Evolutionary conservation across 257 asterid genomes (phyloP), one percentile per base, ranked within the genome.

Genomic region (Penstemon eatonii): DNA sequence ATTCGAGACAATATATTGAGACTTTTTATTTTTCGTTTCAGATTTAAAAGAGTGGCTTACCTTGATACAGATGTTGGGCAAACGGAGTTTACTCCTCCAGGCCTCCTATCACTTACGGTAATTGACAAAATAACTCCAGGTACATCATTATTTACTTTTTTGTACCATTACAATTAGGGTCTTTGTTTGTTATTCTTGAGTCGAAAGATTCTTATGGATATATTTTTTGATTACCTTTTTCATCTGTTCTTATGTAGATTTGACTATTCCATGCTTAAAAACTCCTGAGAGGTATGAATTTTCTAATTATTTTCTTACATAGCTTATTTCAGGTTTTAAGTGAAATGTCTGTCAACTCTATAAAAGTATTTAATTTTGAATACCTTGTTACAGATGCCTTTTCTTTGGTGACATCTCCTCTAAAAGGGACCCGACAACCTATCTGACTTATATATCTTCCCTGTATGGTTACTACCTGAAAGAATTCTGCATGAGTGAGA

Each of bases 31-130:
- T 39, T 50, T 66, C 12, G 18, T 70, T 69, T 74, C 87, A 94
- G 99, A 84, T 90, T 86, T 79, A 83, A 80, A 72, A 89, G 74
- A 50, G 97, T 91, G 71, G 96, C 96, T 79, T 94, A 84, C 77
- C 88, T 94, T 74, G 99, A 94, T 76, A 94, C 97, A 51, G 99
- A 94, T 81, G 96, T 89, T 76, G 97, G 97, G 62, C 99, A 91
- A 87, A 71, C 96, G 6, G 99, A 91, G 80, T 94, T 94, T 77
- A 94, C 96, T 56, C 86, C 96, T 70, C 95, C 96, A 52, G 97
- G 97, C 53, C 88, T 91, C 40, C 75, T 91, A 45, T 89, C 96
- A 10, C 92, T 94, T 38, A 82, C 84, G 44, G 72, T 85, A 50
- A 83, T 94, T 7, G 96, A 94, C 87, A 85, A 81, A 81, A 74